Evolutionary conservation across 2,329 filamentous ascomycete species (phyloP).

Genomic region (Triangularia verruculosa): DNA sequence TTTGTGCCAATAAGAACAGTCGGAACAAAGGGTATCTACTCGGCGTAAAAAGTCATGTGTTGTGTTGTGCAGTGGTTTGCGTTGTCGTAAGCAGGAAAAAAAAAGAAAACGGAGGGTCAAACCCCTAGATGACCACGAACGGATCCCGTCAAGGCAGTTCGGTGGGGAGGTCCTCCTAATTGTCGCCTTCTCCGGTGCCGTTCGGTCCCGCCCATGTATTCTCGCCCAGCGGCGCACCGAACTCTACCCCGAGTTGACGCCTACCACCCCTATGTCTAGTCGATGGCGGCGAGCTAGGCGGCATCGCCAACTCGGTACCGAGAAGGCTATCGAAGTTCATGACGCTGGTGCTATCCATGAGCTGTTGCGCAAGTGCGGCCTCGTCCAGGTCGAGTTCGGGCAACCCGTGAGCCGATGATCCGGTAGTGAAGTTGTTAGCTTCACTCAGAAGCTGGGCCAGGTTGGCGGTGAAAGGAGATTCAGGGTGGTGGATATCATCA

Average conservation of each 20-base stretch:
- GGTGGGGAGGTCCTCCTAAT: not conserved
- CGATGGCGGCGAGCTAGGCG: conserved; percentile 45
- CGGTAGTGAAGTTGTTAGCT: conserved; percentile 44
- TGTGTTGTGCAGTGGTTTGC: not conserved
- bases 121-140: not conserved
- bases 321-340: conserved; percentile 50
- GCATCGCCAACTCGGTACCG: conserved; percentile 45
- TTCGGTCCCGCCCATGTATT: not conserved
- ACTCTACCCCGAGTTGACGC: conserved; percentile 20
- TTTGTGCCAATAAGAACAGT: not conserved
- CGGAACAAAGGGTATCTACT: not conserved
- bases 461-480: conserved; percentile 60
- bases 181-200: not conserved
- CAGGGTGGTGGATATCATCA: conserved; percentile 35
- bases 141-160: not conserved
- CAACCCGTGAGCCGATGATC: conserved; percentile 37
- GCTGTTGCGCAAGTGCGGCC: conserved; percentile 31
- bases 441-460: conserved; percentile 64
- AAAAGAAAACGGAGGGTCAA: no score
- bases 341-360: conserved; percentile 20
- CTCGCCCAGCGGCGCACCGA: conserved; percentile 27
- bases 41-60: not conserved
- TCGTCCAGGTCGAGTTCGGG: conserved; percentile 43
- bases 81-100: not conserved
- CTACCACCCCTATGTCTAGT: conserved; percentile 24